phyloP scores from a whole-genome alignment of 139 green algal species.

The Tetraselmis striata region DNA sequence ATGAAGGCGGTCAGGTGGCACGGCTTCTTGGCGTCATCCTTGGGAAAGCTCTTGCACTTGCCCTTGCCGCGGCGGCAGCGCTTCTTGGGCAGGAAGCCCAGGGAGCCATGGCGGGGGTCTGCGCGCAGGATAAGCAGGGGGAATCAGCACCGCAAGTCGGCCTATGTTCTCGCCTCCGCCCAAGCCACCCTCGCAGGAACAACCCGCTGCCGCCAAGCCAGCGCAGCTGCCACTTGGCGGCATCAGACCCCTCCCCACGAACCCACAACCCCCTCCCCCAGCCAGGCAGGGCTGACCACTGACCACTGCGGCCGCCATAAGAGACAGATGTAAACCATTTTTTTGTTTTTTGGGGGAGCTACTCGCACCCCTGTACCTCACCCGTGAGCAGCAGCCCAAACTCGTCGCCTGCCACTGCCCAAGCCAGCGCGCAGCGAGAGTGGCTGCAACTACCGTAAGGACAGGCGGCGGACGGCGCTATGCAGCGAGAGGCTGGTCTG shows the following conservation, averaged over 20 bases:
- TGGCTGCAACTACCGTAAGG: too few species aligned
- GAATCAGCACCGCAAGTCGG: neutral
- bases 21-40: conserved; percentile 82
- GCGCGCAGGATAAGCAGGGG: conserved; percentile 28
- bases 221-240: neutral
- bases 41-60: conserved; percentile 93
- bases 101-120: conserved; percentile 87
- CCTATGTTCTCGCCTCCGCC: neutral
- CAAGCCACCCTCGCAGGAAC: neutral
- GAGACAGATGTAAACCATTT: too few species aligned
- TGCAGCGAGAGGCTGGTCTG: too few species aligned
- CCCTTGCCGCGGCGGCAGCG: conserved; percentile 82
- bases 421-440: too few species aligned
- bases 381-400: too few species aligned
- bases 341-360: too few species aligned
- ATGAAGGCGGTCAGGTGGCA: conserved; percentile 96
- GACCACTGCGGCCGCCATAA: too few species aligned
- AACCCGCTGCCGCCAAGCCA: neutral
- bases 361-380: too few species aligned
- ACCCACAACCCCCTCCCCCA: neutral
- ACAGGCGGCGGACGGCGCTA: too few species aligned
- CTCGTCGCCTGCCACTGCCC: too few species aligned
- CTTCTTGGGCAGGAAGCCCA: conserved; percentile 99
- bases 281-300: neutral
- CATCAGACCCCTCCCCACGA: neutral